Conservation (phyloP, 1,139 yeast genomes). For the Eremothecium gossypii region DNA sequence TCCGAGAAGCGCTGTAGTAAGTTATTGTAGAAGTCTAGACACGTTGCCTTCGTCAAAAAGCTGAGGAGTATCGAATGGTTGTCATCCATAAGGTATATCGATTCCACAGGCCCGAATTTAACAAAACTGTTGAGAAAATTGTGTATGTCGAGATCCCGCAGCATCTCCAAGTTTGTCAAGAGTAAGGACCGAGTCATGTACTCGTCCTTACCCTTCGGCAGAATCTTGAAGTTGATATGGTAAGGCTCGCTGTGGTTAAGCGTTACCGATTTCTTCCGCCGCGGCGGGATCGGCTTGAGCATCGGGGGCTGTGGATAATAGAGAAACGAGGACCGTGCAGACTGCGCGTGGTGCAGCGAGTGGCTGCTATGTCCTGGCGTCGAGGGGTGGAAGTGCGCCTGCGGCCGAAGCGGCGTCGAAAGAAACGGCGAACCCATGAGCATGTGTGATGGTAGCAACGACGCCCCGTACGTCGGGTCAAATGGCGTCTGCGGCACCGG, state of each 20-base stretch:
- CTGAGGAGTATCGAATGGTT: slow-evolving; percentile 30
- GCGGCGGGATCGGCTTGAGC: slow-evolving; percentile 2
- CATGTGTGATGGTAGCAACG: slow-evolving; percentile 61
- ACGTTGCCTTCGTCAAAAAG: slow-evolving; percentile 37
- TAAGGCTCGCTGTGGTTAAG: slow-evolving; percentile 5
- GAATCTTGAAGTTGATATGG: slow-evolving; percentile 6
- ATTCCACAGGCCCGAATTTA: slow-evolving; percentile 37
- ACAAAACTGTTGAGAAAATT: slow-evolving; percentile 24
- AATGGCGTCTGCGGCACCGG: slow-evolving; percentile 41
- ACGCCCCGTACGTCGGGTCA: slow-evolving; percentile 48
- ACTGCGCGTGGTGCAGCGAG: slow-evolving; percentile 1
- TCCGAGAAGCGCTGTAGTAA: slow-evolving; percentile 37
- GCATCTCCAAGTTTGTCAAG: slow-evolving; percentile 22
- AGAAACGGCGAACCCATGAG: slow-evolving; percentile 60
- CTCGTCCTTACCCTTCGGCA: slow-evolving; percentile 28
- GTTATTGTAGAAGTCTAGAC: slow-evolving; percentile 39
- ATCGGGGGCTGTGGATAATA: slow-evolving; percentile 4
- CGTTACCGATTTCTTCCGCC: slow-evolving; percentile 3
- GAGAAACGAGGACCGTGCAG: slow-evolving; percentile 1
- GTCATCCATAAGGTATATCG: slow-evolving; percentile 25
- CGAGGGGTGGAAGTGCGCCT: slow-evolving; percentile 2
- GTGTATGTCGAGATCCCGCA: slow-evolving; percentile 12
- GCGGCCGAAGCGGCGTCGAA: slow-evolving; percentile 31
- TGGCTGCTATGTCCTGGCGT: slow-evolving; percentile 1
- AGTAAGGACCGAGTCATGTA: slow-evolving; percentile 26